A percentile compares a stretch with the other conserved stretches of the same genome.
Conservation (phyloP, 1,284 basidiomycete species). For the Cutaneotrichosporon dermatis region DNA sequence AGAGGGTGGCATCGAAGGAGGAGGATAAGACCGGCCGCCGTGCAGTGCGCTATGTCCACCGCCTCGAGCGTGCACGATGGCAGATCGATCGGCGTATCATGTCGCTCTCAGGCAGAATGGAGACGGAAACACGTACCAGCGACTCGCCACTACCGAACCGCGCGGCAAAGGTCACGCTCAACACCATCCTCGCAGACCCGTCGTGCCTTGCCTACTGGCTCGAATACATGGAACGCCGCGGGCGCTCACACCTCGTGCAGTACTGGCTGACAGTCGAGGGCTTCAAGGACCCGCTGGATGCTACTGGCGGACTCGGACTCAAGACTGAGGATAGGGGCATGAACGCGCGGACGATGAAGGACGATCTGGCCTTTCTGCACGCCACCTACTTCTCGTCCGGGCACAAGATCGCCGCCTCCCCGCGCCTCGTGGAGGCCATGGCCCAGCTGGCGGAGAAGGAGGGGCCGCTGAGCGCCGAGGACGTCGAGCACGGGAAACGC, state of each 20-base stretch:
- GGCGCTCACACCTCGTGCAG: constrained; percentile 78
- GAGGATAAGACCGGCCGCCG: constrained; percentile 10
- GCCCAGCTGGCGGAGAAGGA: constrained; percentile 17
- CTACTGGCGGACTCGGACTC: constrained; percentile 53
- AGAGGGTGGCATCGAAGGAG: constrained; percentile 16
- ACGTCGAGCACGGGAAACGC: constrained; percentile 43
- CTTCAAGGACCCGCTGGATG: constrained; percentile 92
- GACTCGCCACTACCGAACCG: neutral
- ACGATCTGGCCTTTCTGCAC: constrained; percentile 82
- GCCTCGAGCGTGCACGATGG: constrained; percentile 79
- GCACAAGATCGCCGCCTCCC: constrained; percentile 23
- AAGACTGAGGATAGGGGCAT: constrained; percentile 2
- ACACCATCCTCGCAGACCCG: constrained; percentile 75
- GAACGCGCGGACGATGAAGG: constrained; percentile 42
- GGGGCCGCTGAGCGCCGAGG: constrained; percentile 6
- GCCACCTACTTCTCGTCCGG: constrained; percentile 70
- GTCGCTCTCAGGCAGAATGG: constrained; percentile 61
- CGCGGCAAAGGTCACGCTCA: constrained; percentile 19
- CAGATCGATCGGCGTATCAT: constrained; percentile 80
- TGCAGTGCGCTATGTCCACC: constrained; percentile 72
- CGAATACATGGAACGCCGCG: constrained; percentile 92
- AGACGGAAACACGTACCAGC: neutral
- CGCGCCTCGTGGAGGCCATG: constrained; percentile 21
- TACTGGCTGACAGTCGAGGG: constrained; percentile 97
- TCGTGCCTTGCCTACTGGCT: constrained; percentile 90